Conservation (phyloP, 179 eudicot genomes). For the Vitellaria paradoxa region DNA sequence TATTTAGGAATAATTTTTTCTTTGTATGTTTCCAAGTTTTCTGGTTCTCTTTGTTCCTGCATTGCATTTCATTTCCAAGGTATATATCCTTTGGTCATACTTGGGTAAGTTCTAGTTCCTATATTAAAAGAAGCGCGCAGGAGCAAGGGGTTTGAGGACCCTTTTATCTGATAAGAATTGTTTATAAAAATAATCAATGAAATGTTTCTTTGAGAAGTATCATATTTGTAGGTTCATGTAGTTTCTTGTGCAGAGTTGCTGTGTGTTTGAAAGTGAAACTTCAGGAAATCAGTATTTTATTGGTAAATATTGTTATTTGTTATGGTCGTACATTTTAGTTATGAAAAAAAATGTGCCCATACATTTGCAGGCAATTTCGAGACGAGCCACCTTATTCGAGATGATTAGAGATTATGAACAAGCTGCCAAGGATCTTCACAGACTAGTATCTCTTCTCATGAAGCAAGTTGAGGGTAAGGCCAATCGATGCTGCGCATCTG, state of each 20-base stretch:
- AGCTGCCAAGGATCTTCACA: conserved; percentile 70
- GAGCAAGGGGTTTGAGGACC: no score
- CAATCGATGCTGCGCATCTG: conserved; percentile 30
- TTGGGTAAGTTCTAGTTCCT: no score
- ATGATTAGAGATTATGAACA: conserved; percentile 90
- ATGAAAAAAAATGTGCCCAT: no score
- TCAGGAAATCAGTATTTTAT: background rate
- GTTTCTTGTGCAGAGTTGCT: background rate
- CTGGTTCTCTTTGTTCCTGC: no score
- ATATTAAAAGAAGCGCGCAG: no score
- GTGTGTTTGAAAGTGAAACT: no score
- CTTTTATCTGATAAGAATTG: no score
- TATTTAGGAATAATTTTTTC: no score
- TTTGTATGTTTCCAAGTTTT: no score
- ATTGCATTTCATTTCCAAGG: no score
- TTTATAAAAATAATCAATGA: background rate
- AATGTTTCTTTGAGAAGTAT: background rate
- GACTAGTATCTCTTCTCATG: conserved; percentile 55
- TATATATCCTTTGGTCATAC: no score
- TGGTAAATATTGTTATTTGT: background rate
- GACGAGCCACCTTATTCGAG: conserved; percentile 83
- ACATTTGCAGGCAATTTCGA: conserved; percentile 64
- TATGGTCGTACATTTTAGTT: background rate
- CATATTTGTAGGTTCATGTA: background rate
- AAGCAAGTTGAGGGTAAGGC: conserved; percentile 51